Evolutionary conservation across 306 rosid genomes (phyloP).

Genomic region (Quercus glauca): DNA sequence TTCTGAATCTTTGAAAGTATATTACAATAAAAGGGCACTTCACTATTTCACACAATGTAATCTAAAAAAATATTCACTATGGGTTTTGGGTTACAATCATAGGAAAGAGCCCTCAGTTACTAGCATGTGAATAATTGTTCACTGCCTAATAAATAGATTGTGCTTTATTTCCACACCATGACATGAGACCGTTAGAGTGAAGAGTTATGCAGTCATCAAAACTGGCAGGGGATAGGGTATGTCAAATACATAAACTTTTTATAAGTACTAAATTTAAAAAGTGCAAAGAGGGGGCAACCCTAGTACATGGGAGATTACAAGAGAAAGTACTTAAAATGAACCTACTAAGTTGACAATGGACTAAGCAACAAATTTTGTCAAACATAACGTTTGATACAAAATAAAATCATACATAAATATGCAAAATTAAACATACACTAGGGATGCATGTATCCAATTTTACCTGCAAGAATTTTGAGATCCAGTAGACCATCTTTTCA

Average conservation of each 20-base stretch:
- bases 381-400: not conserved
- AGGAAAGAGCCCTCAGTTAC: not conserved
- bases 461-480: conserved; percentile 62
- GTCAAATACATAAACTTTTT: not conserved
- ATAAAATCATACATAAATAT: not conserved
- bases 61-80: not conserved
- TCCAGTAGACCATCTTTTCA: conserved; percentile 69
- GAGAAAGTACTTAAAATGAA: not conserved
- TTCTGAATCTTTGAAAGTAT: not conserved
- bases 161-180: not conserved
- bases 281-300: no score
- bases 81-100: not conserved
- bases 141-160: not conserved
- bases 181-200: not conserved
- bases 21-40: not conserved
- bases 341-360: not conserved
- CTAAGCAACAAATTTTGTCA: not conserved
- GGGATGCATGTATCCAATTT: conserved; percentile 6
- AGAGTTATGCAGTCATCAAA: not conserved
- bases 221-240: not conserved
- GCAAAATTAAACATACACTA: not conserved
- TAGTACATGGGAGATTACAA: no score
- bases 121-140: not conserved
- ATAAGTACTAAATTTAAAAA: no score
- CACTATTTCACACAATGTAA: not conserved